Evolutionary conservation across 2,329 filamentous ascomycete species (phyloP), one percentile per base, ranked within the genome.

Genomic region (Neonectria magnoliae): DNA sequence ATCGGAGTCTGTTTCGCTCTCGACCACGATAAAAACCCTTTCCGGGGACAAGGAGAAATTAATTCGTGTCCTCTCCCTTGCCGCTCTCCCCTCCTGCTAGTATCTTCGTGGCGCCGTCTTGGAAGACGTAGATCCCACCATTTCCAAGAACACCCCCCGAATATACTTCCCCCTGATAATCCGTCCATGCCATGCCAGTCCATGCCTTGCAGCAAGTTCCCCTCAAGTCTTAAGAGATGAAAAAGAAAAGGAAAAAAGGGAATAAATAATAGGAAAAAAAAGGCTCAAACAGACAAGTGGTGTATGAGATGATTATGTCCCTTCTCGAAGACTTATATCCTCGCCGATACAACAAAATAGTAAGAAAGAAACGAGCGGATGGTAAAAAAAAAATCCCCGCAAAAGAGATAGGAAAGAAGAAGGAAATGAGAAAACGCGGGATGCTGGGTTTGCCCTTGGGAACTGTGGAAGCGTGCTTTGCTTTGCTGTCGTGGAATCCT

Each of bases 171-270:
- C 41, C 57, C 60, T 54, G 14, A 57, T 44, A 42, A 44, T 31
- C 42, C 48, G 59, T 51, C 45, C 29, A 59, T 44, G 52, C 65
- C 52, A 50, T 68, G 29, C 55, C 44, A 48, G 25, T 51, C 62
- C 66, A 63, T 73, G 72, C 72, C 71, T 74, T 62, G 72, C 72
- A 73, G 72, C 72, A 73, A 57, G 62, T 66, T 62, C 47, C 64
- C 45, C 66, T 60, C 16, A 55, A 64, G 50, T 72, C 70, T 74
- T 62, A 62, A 67, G 27, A 66, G 52, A 62, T 25, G 25, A 22
- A 68, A 13, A 57, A 22, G 47, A 48, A 60, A 66, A 47, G 55
- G 56, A 56, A 62, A 45, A 54, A 67, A 59, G 3, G 25, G 25
- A 44, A 44, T 65, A 67, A 56, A 61, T 33, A 68, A 56, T 45